These are phyloP conservation scores for Fusarium sp. DNA, from an alignment of 2,329 filamentous ascomycete species.

Conservation along the genomic window DNA sequence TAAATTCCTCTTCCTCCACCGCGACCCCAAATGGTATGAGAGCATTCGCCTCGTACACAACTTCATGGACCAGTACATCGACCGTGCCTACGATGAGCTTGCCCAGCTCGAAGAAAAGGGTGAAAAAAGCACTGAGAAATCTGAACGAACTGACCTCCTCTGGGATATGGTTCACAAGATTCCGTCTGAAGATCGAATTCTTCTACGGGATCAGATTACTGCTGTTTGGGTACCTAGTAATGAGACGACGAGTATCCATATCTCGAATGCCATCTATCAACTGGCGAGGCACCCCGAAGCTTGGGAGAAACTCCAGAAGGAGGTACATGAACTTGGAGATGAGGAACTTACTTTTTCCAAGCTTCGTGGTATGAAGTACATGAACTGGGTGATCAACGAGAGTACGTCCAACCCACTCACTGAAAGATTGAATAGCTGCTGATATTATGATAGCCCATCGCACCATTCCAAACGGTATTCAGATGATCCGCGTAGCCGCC, in stretches of 20 bases:
- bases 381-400: conserved; percentile 1
- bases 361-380: not conserved
- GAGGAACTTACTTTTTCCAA: not conserved
- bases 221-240: conserved; percentile 12
- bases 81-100: conserved; percentile 2
- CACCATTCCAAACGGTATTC: not conserved
- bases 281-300: conserved; percentile 1
- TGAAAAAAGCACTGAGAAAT: not conserved
- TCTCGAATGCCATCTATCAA: conserved; percentile 6
- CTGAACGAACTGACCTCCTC: not conserved
- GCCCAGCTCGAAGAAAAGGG: not conserved
- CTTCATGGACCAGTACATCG: conserved; percentile 13
- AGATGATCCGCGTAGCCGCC: conserved; percentile 1
- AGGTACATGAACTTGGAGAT: not conserved
- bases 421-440: accelerated
- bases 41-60: conserved; percentile 3
- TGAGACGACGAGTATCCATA: conserved; percentile 9
- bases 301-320: not conserved
- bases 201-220: conserved; percentile 1
- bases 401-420: not conserved
- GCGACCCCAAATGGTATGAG: conserved; percentile 13
- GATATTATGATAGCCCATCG: not conserved
- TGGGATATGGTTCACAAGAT: conserved; percentile 9
- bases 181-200: not conserved
- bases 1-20: conserved; percentile 7